Conservation (phyloP, 2,329 filamentous ascomycete genomes). For the Diaporthe helianthi region DNA sequence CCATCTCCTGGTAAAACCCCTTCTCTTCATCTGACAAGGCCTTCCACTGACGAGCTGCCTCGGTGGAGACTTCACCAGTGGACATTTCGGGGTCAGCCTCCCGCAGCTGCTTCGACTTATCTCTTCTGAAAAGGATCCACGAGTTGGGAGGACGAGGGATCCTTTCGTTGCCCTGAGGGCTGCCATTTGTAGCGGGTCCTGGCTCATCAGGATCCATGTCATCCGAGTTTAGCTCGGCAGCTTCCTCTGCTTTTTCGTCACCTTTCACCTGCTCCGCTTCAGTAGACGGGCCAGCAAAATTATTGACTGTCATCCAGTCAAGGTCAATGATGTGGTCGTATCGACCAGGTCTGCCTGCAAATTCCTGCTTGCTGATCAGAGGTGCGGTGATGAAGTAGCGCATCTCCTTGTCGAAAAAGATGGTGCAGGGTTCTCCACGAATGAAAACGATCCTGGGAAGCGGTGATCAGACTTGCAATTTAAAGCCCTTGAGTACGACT, state of each 20-base stretch:
- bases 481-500: not conserved
- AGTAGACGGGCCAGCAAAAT: no score
- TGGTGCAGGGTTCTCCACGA: constrained; percentile 3
- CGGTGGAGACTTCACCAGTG: constrained; percentile 13
- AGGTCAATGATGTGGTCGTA: constrained; percentile 16
- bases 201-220: not conserved
- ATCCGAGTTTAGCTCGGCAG: not conserved
- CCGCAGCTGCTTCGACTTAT: constrained; percentile 27
- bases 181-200: not conserved
- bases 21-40: not conserved
- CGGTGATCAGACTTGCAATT: not conserved
- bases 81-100: constrained; percentile 3
- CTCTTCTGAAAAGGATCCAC: constrained; percentile 30
- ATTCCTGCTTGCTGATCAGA: not conserved
- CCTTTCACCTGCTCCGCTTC: not conserved
- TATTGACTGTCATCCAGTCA: not conserved
- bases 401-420: not conserved
- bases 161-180: not conserved
- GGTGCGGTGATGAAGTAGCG: not conserved
- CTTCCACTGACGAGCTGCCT: constrained; percentile 27
- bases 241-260: not conserved
- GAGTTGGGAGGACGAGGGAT: constrained; percentile 38
- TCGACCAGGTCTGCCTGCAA: not conserved
- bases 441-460: not conserved
- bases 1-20: constrained; percentile 12